Conservation (phyloP, 805 yeast species). For the Yarrowia keelungensis region DNA sequence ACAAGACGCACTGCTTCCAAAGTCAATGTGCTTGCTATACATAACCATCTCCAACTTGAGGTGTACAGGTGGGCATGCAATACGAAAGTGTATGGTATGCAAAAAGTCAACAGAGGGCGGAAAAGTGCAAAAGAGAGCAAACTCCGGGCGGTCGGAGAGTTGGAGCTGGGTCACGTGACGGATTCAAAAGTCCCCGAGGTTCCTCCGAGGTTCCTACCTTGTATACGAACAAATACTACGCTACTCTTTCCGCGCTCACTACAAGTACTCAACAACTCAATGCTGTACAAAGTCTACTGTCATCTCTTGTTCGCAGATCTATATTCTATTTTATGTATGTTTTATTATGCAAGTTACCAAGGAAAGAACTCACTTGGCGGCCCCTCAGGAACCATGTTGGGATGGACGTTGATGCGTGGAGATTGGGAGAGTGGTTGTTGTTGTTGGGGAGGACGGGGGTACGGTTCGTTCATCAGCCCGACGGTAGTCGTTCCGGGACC, state of each 20-base stretch:
- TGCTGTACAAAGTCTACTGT: not conserved
- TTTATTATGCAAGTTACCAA: slow-evolving; percentile 7
- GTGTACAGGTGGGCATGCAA: slow-evolving; percentile 2
- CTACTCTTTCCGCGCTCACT: too few species aligned
- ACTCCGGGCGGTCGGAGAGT: not conserved
- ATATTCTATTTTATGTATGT: not conserved
- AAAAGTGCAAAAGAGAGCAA: not conserved
- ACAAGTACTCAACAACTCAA: not conserved
- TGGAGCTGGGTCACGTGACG: not conserved
- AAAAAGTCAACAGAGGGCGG: not conserved
- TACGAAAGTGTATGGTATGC: not conserved
- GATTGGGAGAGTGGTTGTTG: not conserved
- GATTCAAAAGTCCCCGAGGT: too few species aligned
- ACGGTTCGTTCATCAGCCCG: slow-evolving; percentile 16
- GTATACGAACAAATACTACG: too few species aligned
- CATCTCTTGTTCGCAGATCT: not conserved
- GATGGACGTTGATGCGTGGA: not conserved
- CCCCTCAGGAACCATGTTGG: slow-evolving; percentile 6
- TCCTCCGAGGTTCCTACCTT: too few species aligned
- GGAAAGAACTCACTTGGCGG: slow-evolving; percentile 16
- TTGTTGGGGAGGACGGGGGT: not conserved
- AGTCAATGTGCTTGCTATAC: not conserved
- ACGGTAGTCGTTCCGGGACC: slow-evolving; percentile 8
- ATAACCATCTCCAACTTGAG: slow-evolving; percentile 7
- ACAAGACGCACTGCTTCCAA: not conserved